Base-by-base conservation (phyloP, 176 grass and related monocot genomes). In the Neostapfia colusana region DNA sequence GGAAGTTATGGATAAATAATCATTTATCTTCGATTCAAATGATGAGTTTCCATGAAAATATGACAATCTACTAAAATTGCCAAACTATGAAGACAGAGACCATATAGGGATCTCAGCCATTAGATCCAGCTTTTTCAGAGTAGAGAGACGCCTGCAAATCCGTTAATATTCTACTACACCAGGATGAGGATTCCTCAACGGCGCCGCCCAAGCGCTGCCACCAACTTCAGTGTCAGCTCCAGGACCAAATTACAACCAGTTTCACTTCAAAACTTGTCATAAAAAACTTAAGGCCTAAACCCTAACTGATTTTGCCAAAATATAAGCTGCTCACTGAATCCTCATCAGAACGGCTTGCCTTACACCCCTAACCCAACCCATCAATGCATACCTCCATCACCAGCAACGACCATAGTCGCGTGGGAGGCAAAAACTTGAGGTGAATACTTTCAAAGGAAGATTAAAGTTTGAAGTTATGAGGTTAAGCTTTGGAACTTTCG, bases 21-120 rank as follows among this genome's bases (percentile, higher is more conserved):
- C 50, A 28, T 2, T 60, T 69, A 49, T 17, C 6, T 49, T 40
- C 24, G 61, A 13, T 77, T 55, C 2, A 23, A 63, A 69, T 38
- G 10, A 26, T 18, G 4, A 63, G 49, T 61, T 86, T 70, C 54
- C 26, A 70, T 8, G 71, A 17, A 53, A 23, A 51, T 24, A 62
- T 34, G 13, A 1, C 6, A 75, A 7, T 61, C 18, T 26, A 62
- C 11, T 3, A 18, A 60, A n/a, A 20, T 62, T 12, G 41, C 17
- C 20, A 46, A 63, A 75, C 9, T 13, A 15, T 13, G 7, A 18
- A 45, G 18, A 8, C 2, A 3, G 13, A 6, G 4, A 25, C 3
- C 20, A 25, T 11, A 7, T 18, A 37, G 0, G 31, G 13, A 8
- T 63, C 7, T 37, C 31, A 63, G 15, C 61, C 31, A 20, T 63